A percentile compares a stretch with the other conserved stretches of the same genome.
Conservation (phyloP, 2,329 filamentous ascomycete species). For the Apiospora saccharicola region DNA sequence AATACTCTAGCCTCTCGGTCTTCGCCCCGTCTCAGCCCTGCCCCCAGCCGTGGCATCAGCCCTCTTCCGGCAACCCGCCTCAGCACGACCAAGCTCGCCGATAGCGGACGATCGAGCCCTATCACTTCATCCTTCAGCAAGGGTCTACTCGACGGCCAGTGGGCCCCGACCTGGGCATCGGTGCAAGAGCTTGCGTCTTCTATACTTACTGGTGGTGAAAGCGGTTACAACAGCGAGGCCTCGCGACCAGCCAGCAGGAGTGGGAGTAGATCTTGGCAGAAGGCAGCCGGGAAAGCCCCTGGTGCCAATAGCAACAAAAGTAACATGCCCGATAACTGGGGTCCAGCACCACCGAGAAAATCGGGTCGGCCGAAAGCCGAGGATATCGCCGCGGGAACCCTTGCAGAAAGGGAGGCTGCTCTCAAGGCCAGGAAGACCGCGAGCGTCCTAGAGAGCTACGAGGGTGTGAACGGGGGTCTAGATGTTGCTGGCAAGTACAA, state of each 20-base stretch:
- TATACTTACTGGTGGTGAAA: constrained; percentile 44
- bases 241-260: constrained; percentile 42
- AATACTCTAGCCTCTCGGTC: constrained; percentile 42
- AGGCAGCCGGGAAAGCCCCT: constrained; percentile 41
- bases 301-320: constrained; percentile 33
- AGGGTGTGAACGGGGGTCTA: constrained; percentile 65
- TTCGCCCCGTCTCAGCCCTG: constrained; percentile 47
- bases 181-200: constrained; percentile 62
- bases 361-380: constrained; percentile 46
- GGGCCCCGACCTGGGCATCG: constrained; percentile 62
- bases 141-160: constrained; percentile 58
- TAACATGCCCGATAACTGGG: constrained; percentile 52
- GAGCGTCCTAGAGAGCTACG: constrained; percentile 67
- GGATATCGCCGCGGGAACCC: constrained; percentile 62
- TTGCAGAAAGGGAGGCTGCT: constrained; percentile 60
- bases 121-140: constrained; percentile 44
- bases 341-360: constrained; percentile 54
- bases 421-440: constrained; percentile 64
- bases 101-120: constrained; percentile 39
- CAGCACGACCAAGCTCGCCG: constrained; percentile 37
- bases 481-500: constrained; percentile 66
- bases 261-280: constrained; percentile 39
- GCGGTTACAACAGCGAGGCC: constrained; percentile 43
- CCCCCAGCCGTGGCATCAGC: constrained; percentile 54
- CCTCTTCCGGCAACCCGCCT: constrained; percentile 56